phyloP scores from a whole-genome alignment of 768 basidiomycete species.

The Macrolepiota albuminosa region DNA sequence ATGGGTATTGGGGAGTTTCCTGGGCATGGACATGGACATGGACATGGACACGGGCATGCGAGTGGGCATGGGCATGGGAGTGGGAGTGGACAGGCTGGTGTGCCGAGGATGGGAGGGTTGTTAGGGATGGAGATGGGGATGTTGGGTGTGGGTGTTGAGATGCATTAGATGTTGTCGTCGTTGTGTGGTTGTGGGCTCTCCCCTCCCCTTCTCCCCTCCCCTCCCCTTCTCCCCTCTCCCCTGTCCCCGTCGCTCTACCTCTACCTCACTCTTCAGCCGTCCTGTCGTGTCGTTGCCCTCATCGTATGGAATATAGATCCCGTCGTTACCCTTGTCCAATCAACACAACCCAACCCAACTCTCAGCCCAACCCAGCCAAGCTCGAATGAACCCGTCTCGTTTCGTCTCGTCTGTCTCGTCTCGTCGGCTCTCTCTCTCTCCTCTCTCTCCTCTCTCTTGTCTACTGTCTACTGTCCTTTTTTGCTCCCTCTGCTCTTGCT shows the following conservation, averaged over 20 bases:
- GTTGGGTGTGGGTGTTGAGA: slow-evolving; percentile 15
- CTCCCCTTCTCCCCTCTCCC: no score
- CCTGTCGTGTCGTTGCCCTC: no score
- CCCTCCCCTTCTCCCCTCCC: no score
- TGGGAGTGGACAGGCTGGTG: no score
- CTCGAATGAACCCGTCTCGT: neutral
- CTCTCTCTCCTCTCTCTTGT: no score
- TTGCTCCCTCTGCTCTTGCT: neutral
- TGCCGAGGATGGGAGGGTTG: slow-evolving; percentile 12
- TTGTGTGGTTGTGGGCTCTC: no score
- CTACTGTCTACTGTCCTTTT: no score
- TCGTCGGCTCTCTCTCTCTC: neutral
- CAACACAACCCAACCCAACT: no score
- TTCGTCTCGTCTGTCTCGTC: neutral
- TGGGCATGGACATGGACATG: neutral
- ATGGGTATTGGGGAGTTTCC: neutral
- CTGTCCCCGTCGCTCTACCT: no score
- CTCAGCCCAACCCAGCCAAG: neutral
- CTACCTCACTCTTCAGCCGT: no score
- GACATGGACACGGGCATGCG: neutral
- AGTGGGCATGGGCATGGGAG: slow-evolving; percentile 1
- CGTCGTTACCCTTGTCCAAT: no score
- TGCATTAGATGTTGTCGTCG: neutral
- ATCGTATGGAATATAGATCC: neutral
- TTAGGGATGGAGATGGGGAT: slow-evolving; percentile 12